phyloP scores from a whole-genome alignment of 805 yeast species.

The Metschnikowia dekortorum region DNA sequence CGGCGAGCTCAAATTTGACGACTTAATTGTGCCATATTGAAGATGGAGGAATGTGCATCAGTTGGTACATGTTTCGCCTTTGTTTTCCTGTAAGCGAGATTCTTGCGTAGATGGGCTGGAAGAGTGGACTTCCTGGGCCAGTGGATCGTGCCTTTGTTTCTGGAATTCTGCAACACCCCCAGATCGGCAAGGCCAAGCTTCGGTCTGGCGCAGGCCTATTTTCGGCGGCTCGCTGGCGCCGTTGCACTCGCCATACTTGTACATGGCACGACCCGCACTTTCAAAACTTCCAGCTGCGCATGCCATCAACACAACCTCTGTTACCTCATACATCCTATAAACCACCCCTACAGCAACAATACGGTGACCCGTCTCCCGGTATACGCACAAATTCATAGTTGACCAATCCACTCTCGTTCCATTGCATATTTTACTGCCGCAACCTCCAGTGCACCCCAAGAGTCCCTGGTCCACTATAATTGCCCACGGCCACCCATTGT shows the following conservation, averaged over 20 bases:
- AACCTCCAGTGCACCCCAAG: neutral
- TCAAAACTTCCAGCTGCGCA: neutral
- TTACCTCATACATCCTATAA: neutral
- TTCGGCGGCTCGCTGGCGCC: too few relatives aligned
- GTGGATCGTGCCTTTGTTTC: too few relatives aligned
- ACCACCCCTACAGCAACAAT: neutral
- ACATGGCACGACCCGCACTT: conserved; percentile 1
- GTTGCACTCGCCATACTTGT: neutral
- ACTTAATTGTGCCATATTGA: too few relatives aligned
- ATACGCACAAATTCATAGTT: neutral
- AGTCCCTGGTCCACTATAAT: neutral
- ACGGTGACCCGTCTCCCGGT: neutral
- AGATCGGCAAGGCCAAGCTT: too few relatives aligned
- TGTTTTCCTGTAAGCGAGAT: too few relatives aligned
- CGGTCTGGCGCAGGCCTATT: too few relatives aligned
- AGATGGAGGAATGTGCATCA: too few relatives aligned
- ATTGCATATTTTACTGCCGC: neutral
- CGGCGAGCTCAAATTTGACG: too few relatives aligned
- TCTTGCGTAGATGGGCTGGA: too few relatives aligned
- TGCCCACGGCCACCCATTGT: neutral
- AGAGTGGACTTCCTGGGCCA: too few relatives aligned
- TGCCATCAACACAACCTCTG: neutral
- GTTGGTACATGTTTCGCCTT: too few relatives aligned
- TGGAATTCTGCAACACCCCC: too few relatives aligned
- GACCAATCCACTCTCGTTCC: neutral